These are phyloP conservation scores for Straminergon stramineum DNA, from an alignment of 225 moss, liverwort and hornwort species.

Conservation along the genomic window DNA sequence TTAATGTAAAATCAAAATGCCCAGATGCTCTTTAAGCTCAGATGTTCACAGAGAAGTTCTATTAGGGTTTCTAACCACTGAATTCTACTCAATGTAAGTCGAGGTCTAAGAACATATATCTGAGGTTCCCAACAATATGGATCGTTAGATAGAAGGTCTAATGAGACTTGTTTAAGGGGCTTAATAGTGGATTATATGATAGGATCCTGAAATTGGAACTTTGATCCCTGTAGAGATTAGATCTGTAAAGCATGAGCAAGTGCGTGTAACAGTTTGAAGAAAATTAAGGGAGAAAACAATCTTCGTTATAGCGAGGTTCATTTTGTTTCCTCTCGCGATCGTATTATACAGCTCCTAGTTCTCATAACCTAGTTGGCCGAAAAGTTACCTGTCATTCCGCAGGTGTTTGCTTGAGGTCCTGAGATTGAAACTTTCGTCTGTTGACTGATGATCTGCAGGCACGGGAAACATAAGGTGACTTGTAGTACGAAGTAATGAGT, in stretches of 20 bases:
- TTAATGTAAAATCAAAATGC: background rate
- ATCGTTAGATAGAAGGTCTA: background rate
- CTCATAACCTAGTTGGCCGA: background rate
- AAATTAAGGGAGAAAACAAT: background rate
- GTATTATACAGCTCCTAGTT: background rate
- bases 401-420: background rate
- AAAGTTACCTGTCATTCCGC: background rate
- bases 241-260: background rate
- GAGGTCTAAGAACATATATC: background rate
- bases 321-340: background rate
- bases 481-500: background rate
- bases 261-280: background rate
- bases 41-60: background rate
- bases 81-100: background rate
- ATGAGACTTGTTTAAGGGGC: background rate
- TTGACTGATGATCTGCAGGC: background rate
- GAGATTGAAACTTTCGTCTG: background rate
- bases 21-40: background rate
- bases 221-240: background rate
- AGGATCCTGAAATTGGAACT: background rate
- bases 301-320: background rate
- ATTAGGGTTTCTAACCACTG: background rate
- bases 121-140: background rate
- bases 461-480: background rate
- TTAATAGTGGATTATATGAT: background rate